A percentile compares a stretch with the other conserved stretches of the same genome.
phyloP scores from a whole-genome alignment of 202 grass and related monocot genomes.

The Setaria italica region DNA sequence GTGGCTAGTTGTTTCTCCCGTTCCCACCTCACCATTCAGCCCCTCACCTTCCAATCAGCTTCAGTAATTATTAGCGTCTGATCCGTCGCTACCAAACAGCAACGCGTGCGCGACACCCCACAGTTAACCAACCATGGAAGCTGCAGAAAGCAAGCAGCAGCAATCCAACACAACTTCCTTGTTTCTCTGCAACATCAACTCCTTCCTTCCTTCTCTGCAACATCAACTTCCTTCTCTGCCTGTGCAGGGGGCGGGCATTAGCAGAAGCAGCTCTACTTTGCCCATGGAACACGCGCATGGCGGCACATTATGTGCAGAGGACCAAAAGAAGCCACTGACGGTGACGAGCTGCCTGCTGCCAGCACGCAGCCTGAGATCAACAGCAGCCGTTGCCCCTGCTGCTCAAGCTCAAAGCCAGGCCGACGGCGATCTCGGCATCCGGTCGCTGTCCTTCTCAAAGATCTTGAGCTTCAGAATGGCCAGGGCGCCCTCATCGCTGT shows the following conservation, averaged over 20 bases:
- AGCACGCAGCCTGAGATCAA: constrained; percentile 40
- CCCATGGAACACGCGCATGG: not conserved
- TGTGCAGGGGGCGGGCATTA: constrained; percentile 1
- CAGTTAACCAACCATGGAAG: constrained; percentile 2
- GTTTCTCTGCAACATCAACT: not conserved
- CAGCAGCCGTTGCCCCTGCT: not conserved
- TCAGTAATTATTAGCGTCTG: not conserved
- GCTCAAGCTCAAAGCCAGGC: not conserved
- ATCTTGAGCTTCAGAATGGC: constrained; percentile 52
- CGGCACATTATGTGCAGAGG: not conserved
- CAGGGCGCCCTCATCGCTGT: not conserved
- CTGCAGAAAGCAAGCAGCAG: not conserved
- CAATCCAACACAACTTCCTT: not conserved
- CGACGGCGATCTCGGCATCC: not conserved
- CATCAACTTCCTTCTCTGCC: not conserved
- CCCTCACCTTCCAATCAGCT: not conserved
- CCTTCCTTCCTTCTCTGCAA: not conserved
- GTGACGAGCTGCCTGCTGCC: constrained; percentile 37
- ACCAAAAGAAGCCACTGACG: not conserved
- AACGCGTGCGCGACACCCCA: not conserved
- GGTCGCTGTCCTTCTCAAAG: constrained; percentile 61
- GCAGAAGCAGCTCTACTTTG: not conserved
- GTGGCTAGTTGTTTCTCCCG: not conserved
- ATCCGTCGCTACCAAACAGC: not conserved
- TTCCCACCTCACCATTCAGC: constrained; percentile 17